Percentiles rank a stretch among this genome's conserved stretches.
phyloP scores from a whole-genome alignment of 2,329 filamentous ascomycete genomes.

The Macrophomina pseudophaseolina region DNA sequence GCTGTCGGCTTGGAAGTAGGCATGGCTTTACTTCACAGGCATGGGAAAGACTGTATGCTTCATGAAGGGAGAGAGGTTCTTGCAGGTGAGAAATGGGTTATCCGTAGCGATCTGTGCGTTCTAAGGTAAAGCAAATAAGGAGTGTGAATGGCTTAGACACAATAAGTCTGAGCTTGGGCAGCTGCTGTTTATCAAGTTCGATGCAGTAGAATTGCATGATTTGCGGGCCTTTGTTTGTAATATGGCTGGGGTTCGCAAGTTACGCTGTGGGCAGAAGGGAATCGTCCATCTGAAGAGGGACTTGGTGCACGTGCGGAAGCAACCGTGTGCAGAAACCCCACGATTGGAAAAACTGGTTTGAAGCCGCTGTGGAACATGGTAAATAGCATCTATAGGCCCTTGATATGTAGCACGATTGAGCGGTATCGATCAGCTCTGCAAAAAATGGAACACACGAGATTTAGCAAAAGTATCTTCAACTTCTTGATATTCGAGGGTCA shows the following conservation, averaged over 20 bases:
- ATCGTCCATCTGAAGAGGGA: too few species aligned
- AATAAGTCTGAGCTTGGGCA: background rate
- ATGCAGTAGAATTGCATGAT: too few species aligned
- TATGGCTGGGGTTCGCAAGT: too few species aligned
- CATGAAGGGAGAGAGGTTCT: slow-evolving; percentile 84
- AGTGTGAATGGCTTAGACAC: background rate
- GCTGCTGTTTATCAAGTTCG: background rate
- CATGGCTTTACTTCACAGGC: slow-evolving; percentile 83
- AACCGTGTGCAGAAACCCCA: too few species aligned
- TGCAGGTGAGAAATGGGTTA: slow-evolving; percentile 87
- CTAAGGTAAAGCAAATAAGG: slow-evolving; percentile 46
- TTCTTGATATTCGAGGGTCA: background rate
- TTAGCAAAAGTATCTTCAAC: background rate
- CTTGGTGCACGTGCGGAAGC: too few species aligned
- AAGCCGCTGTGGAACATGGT: too few species aligned
- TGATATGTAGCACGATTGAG: too few species aligned
- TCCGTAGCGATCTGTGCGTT: slow-evolving; percentile 81
- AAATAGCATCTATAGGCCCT: too few species aligned
- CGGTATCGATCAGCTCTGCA: too few species aligned
- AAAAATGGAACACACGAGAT: background rate
- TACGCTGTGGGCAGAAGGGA: too few species aligned
- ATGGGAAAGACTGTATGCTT: slow-evolving; percentile 86
- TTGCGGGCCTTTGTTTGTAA: too few species aligned
- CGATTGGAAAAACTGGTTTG: too few species aligned
- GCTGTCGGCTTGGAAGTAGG: slow-evolving; percentile 79